A percentile compares a stretch with the other conserved stretches of the same genome.
Evolutionary conservation across 352 stramenopile species (phyloP).

Genomic region (Thalassiosira livingstoniorum): DNA sequence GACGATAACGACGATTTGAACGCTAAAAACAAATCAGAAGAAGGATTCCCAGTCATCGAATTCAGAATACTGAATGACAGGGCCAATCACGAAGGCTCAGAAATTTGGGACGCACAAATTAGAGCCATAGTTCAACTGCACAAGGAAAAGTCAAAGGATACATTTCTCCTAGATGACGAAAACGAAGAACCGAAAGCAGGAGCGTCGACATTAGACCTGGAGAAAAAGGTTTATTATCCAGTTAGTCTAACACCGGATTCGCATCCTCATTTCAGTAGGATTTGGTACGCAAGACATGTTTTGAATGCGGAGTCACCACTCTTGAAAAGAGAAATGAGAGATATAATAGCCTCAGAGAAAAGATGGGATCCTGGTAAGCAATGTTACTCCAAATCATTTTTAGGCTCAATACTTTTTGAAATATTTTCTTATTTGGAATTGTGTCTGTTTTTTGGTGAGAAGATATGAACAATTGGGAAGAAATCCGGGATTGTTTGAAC

Average conservation of each 20-base stretch:
- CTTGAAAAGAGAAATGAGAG: constrained; percentile 41
- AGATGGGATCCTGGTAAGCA: constrained; percentile 47
- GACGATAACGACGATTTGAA: background rate
- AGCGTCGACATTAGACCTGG: constrained; percentile 39
- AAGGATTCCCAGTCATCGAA: constrained; percentile 44
- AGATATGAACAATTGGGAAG: constrained; percentile 44
- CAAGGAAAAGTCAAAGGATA: constrained; percentile 14
- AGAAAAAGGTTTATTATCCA: constrained; percentile 50
- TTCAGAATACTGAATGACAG: constrained; percentile 51
- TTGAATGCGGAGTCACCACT: constrained; percentile 45
- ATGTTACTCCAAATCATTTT: no score
- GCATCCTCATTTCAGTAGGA: constrained; percentile 47
- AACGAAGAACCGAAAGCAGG: constrained; percentile 18
- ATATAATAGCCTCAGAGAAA: constrained; percentile 43
- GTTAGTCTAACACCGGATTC: constrained; percentile 29
- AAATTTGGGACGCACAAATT: constrained; percentile 57
- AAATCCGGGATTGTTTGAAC: constrained; percentile 40
- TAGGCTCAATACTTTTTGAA: no score
- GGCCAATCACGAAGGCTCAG: constrained; percentile 36
- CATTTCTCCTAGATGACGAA: background rate
- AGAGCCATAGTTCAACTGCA: constrained; percentile 41
- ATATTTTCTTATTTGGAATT: no score
- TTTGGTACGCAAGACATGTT: constrained; percentile 51
- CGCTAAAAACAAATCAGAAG: background rate
- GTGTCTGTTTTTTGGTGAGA: no score